Conservation (phyloP, 495 filamentous ascomycete species). For the Talaromyces nanjingensis region DNA sequence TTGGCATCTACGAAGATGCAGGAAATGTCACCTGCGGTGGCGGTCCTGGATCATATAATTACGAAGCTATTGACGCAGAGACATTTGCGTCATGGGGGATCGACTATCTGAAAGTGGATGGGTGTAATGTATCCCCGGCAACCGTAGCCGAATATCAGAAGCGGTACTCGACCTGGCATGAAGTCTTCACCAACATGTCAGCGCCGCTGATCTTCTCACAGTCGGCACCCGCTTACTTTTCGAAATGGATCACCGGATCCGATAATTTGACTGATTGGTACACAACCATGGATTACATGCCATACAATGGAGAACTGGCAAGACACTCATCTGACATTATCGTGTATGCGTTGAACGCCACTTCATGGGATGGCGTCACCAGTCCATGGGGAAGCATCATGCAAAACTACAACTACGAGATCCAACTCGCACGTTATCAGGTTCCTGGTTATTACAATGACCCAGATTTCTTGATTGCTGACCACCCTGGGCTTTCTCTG, state of each 20-base stretch:
- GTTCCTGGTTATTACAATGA: constrained; percentile 38
- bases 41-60: constrained; percentile 28
- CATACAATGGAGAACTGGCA: constrained; percentile 28
- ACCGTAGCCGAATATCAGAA: constrained; percentile 25
- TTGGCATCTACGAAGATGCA: constrained; percentile 36
- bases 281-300: constrained; percentile 33
- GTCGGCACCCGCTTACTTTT: constrained; percentile 37
- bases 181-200: constrained; percentile 23
- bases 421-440: constrained; percentile 33
- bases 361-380: constrained; percentile 13
- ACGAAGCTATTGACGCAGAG: constrained; percentile 31
- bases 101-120: constrained; percentile 37
- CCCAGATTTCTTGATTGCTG: constrained; percentile 37
- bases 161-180: constrained; percentile 29
- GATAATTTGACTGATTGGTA: constrained; percentile 32
- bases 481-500: constrained; percentile 26
- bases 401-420: constrained; percentile 30
- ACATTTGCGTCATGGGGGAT: constrained; percentile 35
- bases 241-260: constrained; percentile 9
- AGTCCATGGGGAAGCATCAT: constrained; percentile 38
- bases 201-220: constrained; percentile 34
- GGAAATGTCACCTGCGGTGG: constrained; percentile 35
- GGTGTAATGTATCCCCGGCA: constrained; percentile 28
- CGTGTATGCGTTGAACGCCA: constrained; percentile 19
- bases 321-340: constrained; percentile 37